Base-by-base conservation (phyloP, 1,139 yeast species). In the Meyerozyma guilliermondii region DNA sequence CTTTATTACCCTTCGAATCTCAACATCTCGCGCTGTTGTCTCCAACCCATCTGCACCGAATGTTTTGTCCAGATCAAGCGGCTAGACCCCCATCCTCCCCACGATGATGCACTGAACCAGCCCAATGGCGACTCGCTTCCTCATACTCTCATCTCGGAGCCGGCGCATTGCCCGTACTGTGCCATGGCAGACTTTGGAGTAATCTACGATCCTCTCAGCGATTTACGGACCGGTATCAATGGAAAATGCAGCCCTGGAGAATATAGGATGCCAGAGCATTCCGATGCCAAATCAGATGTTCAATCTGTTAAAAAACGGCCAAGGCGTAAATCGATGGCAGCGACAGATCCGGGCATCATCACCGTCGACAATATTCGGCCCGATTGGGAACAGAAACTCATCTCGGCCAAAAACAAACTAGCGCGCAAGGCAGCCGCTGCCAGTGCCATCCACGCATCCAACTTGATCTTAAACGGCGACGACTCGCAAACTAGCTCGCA, bases 51-150 rank as follows among this genome's bases (percentile, higher is more conserved):
- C 18, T 92, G 98, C 63, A 78, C 96, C 1, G 98, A 92, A 63
- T 92, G 98, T 61, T 92, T 92, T 75, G 97, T 91, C 7, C 98
- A 91, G 61, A 89, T 92, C 59, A 89, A 87, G 61, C 75, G 98
- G 46, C 71, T 85, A 23, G 95, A 88, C n/a, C 98, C 98, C 0
- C 98, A 91, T 62, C 87, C 91, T 29, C 96, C 97, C 0, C 95
- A 87, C 58, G 94, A 85, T 48, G 80, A 71, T 44, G 34, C 45
- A 7, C 16, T 20, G 33, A 68, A 63, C 41, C 58, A 62, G 30
- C 46, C 42, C 26, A 38, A 43, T 39, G 31, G 44, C 37, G 41
- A 39, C 37, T 41, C 40, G 23, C 55, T 65, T 45, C 86, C 88
- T 14, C 81, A 82, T 43, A 72, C 81, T 31, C 69, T 89, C 46